Evolutionary conservation across 371 early-diverging fungal species (phyloP).

Genomic region (Lichtheimia ramosa): DNA sequence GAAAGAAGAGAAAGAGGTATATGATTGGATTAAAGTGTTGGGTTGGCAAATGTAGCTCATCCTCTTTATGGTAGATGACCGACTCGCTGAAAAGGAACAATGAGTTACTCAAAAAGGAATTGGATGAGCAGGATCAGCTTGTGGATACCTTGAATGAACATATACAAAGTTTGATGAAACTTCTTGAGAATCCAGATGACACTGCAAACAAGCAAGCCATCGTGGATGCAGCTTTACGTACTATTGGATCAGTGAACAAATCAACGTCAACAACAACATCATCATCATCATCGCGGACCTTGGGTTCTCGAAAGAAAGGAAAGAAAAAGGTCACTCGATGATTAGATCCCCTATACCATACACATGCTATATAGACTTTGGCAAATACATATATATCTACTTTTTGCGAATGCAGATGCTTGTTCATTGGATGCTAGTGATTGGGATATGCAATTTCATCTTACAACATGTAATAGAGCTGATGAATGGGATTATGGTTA

Average conservation of each 20-base stretch:
- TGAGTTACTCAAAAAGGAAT: constrained; percentile 13
- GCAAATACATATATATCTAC: neutral
- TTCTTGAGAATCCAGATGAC: constrained; percentile 23
- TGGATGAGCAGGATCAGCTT: constrained; percentile 17
- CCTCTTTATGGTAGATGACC: neutral
- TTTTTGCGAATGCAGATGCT: neutral
- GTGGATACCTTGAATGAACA: constrained; percentile 35
- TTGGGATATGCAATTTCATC: neutral
- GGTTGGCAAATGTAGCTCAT: constrained; percentile 8
- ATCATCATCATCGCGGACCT: neutral
- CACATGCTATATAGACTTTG: neutral
- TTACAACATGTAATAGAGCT: neutral
- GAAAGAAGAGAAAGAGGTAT: constrained; percentile 32
- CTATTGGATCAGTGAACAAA: neutral
- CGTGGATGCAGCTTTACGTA: too few species aligned
- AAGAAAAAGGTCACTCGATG: neutral
- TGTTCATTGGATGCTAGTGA: neutral
- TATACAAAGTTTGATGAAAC: constrained; percentile 35
- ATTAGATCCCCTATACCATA: neutral
- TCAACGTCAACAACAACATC: neutral
- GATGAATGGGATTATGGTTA: neutral
- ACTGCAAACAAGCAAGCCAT: neutral
- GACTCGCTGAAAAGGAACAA: constrained; percentile 18
- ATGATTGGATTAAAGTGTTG: too few species aligned
- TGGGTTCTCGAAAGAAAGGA: neutral